phyloP scores from a whole-genome alignment of 371 early-diverging fungal species.

The Rhizopus delemar region DNA sequence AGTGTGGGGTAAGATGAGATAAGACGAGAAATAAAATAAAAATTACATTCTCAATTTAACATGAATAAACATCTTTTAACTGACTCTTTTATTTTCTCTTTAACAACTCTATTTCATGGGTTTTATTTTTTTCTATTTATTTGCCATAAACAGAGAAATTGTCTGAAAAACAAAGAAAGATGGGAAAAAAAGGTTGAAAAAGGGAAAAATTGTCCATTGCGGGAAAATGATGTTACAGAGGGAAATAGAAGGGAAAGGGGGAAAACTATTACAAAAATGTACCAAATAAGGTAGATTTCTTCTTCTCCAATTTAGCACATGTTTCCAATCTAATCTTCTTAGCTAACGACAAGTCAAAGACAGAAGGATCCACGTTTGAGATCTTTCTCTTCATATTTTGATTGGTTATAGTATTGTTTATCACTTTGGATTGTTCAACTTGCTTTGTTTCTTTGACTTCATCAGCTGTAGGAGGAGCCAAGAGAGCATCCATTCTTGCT shows the following conservation, averaged over 20 bases:
- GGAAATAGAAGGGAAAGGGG: not conserved
- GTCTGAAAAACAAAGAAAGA: no score
- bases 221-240: not conserved
- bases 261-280: constrained; percentile 10
- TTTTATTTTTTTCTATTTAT: no score
- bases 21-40: no score
- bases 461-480: constrained; percentile 8
- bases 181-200: not conserved
- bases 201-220: not conserved
- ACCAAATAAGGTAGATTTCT: constrained; percentile 44
- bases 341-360: constrained; percentile 40
- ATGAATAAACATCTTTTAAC: no score
- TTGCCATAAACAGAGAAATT: no score
- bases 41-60: no score
- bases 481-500: constrained; percentile 42
- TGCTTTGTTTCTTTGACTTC: not conserved
- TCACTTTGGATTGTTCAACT: no score
- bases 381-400: constrained; percentile 1
- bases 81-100: no score
- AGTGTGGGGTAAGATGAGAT: no score
- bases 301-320: constrained; percentile 32
- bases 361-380: constrained; percentile 26
- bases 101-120: no score
- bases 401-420: no score
- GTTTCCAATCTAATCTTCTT: constrained; percentile 27